Evolutionary conservation across 768 basidiomycete genomes (phyloP).

Genomic region (Lyophyllum atratum): DNA sequence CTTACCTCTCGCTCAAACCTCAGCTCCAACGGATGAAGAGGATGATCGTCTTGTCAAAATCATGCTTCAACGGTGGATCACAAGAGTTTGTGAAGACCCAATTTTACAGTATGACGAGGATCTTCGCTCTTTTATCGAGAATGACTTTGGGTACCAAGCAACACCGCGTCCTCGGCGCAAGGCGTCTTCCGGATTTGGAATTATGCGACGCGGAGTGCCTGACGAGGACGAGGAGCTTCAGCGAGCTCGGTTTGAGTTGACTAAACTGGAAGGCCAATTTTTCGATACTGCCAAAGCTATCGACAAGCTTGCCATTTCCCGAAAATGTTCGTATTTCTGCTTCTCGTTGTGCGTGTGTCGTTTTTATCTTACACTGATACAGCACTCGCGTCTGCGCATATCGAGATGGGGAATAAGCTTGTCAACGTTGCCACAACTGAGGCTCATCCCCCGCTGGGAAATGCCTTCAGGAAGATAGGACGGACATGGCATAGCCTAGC

Average conservation of each 20-base stretch:
- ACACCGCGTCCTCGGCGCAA: constrained; percentile 76
- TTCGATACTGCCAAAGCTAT: constrained; percentile 91
- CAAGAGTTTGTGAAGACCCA: constrained; percentile 89
- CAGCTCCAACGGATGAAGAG: constrained; percentile 96
- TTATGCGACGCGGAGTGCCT: constrained; percentile 79
- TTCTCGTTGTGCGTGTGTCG: background rate
- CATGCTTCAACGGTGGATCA: constrained; percentile 94
- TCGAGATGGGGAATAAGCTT: constrained; percentile 93
- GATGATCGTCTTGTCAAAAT: constrained; percentile 95
- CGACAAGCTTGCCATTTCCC: constrained; percentile 77
- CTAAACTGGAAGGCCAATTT: constrained; percentile 89
- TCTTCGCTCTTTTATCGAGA: constrained; percentile 92
- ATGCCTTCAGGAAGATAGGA: constrained; percentile 84
- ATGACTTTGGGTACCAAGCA: constrained; percentile 95
- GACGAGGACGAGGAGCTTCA: constrained; percentile 96
- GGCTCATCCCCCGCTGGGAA: constrained; percentile 79
- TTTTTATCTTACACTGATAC: constrained; percentile 9
- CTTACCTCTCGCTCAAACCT: constrained; percentile 93
- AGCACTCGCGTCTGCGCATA: constrained; percentile 79
- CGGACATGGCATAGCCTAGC: constrained; percentile 85
- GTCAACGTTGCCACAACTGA: constrained; percentile 89
- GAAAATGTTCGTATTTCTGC: constrained; percentile 61
- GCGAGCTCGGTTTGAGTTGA: constrained; percentile 86
- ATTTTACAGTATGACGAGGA: constrained; percentile 91
- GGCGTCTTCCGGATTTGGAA: constrained; percentile 69